Conservation (phyloP, 106 monocot genomes). For the Alisma plantagoaquatica region DNA sequence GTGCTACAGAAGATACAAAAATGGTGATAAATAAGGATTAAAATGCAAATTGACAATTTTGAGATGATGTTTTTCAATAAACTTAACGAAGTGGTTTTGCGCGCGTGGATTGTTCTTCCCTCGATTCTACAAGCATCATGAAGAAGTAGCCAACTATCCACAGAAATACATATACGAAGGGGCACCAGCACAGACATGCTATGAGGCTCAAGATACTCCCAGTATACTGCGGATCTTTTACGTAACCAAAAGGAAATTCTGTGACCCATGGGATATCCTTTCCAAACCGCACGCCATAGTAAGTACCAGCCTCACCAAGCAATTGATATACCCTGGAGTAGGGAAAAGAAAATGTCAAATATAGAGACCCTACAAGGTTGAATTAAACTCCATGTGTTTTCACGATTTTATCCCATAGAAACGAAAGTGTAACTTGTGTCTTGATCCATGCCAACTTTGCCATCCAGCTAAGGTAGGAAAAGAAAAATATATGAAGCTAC, state of each 20-base stretch:
- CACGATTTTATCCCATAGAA: too few species aligned
- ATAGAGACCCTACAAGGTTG: too few species aligned
- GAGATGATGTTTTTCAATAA: neutral
- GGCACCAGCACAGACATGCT: conserved; percentile 56
- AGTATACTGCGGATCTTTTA: conserved; percentile 89
- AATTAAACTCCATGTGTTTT: too few species aligned
- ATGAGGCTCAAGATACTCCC: conserved; percentile 82
- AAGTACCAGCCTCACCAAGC: conserved; percentile 81
- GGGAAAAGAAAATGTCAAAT: too few species aligned
- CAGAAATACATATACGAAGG: conserved; percentile 47
- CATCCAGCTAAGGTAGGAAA: too few species aligned
- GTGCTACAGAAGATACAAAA: too few species aligned
- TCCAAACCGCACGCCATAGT: conserved; percentile 86
- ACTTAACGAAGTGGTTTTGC: conserved; percentile 41
- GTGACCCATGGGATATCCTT: conserved; percentile 82
- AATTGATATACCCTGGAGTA: conserved; percentile 78
- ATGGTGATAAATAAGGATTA: too few species aligned
- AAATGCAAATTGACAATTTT: too few species aligned
- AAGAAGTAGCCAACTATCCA: conserved; percentile 81
- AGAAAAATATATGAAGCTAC: too few species aligned
- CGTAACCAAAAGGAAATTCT: conserved; percentile 87
- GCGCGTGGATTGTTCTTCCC: conserved; percentile 61
- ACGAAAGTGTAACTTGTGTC: too few species aligned
- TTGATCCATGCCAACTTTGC: too few species aligned
- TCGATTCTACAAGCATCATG: conserved; percentile 64